Evolutionary conservation across 139 green algal species (phyloP).

Genomic region (Diplosphaera chodatii): DNA sequence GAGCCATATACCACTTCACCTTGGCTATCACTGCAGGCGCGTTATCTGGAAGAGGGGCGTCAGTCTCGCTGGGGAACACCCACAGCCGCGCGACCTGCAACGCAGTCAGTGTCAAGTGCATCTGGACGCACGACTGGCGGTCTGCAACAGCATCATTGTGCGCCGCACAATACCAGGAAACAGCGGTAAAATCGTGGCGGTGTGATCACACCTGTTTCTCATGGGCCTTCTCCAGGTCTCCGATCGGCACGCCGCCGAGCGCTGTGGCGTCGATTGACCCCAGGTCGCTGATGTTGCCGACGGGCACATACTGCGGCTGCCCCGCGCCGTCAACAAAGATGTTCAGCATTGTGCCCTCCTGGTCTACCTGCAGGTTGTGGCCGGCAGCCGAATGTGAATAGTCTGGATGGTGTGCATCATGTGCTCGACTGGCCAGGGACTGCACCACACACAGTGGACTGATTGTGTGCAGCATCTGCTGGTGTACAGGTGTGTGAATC

Average conservation of each 20-base stretch:
- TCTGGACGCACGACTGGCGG: too few relatives aligned
- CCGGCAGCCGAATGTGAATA: too few relatives aligned
- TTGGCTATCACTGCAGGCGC: not conserved
- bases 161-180: too few relatives aligned
- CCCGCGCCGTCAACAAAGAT: conserved; percentile 28
- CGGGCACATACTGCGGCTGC: conserved; percentile 6
- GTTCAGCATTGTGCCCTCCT: conserved; percentile 23
- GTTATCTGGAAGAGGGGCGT: conserved; percentile 1
- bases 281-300: conserved; percentile 39
- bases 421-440: too few relatives aligned
- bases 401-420: too few relatives aligned
- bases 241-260: conserved; percentile 28
- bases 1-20: too few relatives aligned
- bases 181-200: too few relatives aligned
- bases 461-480: too few relatives aligned
- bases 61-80: not conserved
- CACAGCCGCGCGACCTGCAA: conserved; percentile 14
- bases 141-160: too few relatives aligned
- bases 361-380: conserved; percentile 24
- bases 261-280: conserved; percentile 13
- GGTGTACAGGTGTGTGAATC: too few relatives aligned
- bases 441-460: too few relatives aligned
- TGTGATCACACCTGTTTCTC: not conserved
- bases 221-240: conserved; percentile 13
- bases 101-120: too few relatives aligned